These are phyloP conservation scores for Candida germanica DNA, from an alignment of 805 yeast species.

Conservation along the genomic window DNA sequence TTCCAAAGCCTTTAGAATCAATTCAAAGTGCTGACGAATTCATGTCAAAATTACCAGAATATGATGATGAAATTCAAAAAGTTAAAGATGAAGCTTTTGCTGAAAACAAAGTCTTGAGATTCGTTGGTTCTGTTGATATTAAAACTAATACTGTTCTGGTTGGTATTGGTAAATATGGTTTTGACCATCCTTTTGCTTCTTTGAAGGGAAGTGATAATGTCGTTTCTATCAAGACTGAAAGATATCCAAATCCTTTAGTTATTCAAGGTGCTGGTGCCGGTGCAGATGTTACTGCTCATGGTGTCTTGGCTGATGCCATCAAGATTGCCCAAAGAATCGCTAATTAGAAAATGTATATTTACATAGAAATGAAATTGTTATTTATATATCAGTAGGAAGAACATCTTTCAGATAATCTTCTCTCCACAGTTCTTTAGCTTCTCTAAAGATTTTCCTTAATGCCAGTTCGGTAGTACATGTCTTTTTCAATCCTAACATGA, in stretches of 20 bases:
- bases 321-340: conserved; percentile 87
- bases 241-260: conserved; percentile 90
- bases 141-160: conserved; percentile 69
- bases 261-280: conserved; percentile 97
- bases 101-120: conserved; percentile 86
- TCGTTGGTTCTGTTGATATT: conserved; percentile 87
- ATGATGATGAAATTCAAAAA: conserved; percentile 73
- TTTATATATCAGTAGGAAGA: conserved; percentile 14
- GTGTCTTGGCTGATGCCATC: conserved; percentile 90
- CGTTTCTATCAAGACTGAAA: conserved; percentile 83
- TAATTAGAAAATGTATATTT: conserved; percentile 17
- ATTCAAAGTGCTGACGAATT: conserved; percentile 74
- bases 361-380: conserved; percentile 6
- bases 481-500: conserved; percentile 66
- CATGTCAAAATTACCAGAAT: conserved; percentile 74
- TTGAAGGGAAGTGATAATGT: conserved; percentile 96
- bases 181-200: conserved; percentile 92
- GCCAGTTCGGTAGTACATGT: conserved; percentile 53
- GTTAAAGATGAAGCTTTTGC: conserved; percentile 78
- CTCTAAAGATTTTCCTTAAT: conserved; percentile 52
- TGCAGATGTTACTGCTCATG: conserved; percentile 70
- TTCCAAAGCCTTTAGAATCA: conserved; percentile 80
- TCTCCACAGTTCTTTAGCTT: conserved; percentile 40
- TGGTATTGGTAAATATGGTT: conserved; percentile 82
- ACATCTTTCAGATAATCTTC: conserved; percentile 14